A percentile compares a stretch with the other conserved stretches of the same genome.
Conservation (phyloP, 495 filamentous ascomycete species). For the Talaromyces liani region DNA sequence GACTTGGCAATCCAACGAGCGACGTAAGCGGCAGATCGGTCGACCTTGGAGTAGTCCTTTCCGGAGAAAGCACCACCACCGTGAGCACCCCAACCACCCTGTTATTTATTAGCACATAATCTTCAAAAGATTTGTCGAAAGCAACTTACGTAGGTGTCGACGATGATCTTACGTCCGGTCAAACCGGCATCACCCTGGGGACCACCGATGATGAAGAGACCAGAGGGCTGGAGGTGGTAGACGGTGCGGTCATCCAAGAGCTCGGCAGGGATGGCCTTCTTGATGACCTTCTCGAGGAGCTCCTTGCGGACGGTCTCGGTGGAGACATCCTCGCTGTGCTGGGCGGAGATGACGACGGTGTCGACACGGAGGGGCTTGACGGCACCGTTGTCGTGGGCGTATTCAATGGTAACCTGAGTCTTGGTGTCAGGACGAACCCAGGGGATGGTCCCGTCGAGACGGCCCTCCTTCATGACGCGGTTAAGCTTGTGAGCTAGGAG, state of each 20-base stretch:
- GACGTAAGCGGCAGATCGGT: slow-evolving; percentile 95
- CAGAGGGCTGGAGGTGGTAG: slow-evolving; percentile 98
- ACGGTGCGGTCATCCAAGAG: slow-evolving; percentile 87
- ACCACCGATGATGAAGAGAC: slow-evolving; percentile 97
- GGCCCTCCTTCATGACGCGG: slow-evolving; percentile 79
- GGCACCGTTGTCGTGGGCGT: slow-evolving; percentile 89
- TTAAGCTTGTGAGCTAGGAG: slow-evolving; percentile 95
- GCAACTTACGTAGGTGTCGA: slow-evolving; percentile 73
- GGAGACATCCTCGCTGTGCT: slow-evolving; percentile 83
- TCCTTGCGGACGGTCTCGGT: slow-evolving; percentile 91
- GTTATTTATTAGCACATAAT: neutral
- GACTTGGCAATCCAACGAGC: slow-evolving; percentile 99
- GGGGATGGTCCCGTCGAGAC: slow-evolving; percentile 76
- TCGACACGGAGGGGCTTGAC: slow-evolving; percentile 89
- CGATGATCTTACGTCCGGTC: slow-evolving; percentile 99
- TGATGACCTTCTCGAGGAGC: slow-evolving; percentile 96
- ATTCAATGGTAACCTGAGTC: slow-evolving; percentile 98
- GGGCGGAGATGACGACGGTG: slow-evolving; percentile 93
- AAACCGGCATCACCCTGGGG: slow-evolving; percentile 98
- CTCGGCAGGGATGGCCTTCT: slow-evolving; percentile 83
- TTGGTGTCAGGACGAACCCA: slow-evolving; percentile 99
- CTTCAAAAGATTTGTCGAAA: neutral
- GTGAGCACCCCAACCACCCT: slow-evolving; percentile 96
- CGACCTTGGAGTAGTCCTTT: slow-evolving; percentile 99
- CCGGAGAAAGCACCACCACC: slow-evolving; percentile 99